Conservation (phyloP, 495 filamentous ascomycete genomes). For the Annulohypoxylon bovei region DNA sequence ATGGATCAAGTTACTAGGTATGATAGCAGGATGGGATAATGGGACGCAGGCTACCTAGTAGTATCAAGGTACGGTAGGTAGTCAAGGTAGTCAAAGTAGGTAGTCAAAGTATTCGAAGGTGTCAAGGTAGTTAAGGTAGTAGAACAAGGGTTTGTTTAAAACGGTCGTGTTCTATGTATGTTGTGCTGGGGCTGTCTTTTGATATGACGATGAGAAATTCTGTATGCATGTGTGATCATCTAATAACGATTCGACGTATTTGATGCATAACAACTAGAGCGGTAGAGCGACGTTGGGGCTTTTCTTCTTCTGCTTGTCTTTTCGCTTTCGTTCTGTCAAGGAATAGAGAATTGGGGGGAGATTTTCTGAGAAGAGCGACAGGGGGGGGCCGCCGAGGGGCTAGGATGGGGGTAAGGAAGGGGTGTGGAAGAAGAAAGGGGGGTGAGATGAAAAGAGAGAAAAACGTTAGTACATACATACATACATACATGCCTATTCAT, state of each 20-base stretch:
- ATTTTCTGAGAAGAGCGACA: background rate
- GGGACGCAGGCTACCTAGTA: background rate
- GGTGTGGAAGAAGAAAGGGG: background rate
- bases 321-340: background rate
- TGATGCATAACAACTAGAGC: constrained; percentile 18
- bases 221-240: constrained; percentile 28
- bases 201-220: constrained; percentile 33
- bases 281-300: constrained; percentile 11
- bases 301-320: background rate
- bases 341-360: background rate
- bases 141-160: constrained; percentile 13
- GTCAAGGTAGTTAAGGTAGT: background rate
- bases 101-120: background rate
- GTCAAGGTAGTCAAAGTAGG: background rate
- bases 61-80: background rate
- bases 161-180: constrained; percentile 7
- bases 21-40: constrained; percentile 7
- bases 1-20: background rate
- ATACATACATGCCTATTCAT: too few relatives aligned
- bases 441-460: constrained; percentile 7
- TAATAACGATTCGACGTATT: constrained; percentile 25
- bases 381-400: background rate
- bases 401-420: background rate
- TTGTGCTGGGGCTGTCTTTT: background rate
- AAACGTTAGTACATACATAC: background rate